Evolutionary conservation across 2,329 filamentous ascomycete species (phyloP).

Genomic region (Aspergillus ruber): DNA sequence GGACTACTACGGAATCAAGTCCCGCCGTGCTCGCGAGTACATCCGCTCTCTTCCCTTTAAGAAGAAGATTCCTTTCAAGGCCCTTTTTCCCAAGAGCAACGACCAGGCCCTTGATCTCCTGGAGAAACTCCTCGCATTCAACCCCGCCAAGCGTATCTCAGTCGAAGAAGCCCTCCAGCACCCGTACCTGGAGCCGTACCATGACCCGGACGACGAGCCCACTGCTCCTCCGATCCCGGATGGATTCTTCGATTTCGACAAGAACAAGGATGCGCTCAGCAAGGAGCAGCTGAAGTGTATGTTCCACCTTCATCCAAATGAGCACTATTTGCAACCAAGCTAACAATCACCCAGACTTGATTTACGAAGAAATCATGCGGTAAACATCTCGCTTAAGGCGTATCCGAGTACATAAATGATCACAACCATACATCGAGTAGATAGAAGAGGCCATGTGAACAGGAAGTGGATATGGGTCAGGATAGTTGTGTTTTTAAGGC

Average conservation of each 20-base stretch:
- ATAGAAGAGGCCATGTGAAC: conserved; percentile 3
- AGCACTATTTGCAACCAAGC: conserved; percentile 12
- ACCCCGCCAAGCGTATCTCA: conserved; percentile 96
- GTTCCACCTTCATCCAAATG: conserved; percentile 11
- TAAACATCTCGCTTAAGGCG: conserved; percentile 25
- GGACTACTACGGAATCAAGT: conserved; percentile 99
- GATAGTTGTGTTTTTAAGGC: background rate
- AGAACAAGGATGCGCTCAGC: conserved; percentile 97
- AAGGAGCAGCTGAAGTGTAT: conserved; percentile 95
- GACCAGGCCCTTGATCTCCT: conserved; percentile 88
- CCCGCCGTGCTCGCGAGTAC: conserved; percentile 91
- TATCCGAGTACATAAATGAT: background rate
- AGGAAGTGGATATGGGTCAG: background rate
- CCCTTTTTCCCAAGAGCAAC: conserved; percentile 98
- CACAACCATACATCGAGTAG: conserved; percentile 1
- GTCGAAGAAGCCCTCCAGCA: conserved; percentile 97
- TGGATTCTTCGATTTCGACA: conserved; percentile 99
- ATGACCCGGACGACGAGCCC: conserved; percentile 97
- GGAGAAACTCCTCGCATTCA: conserved; percentile 94
- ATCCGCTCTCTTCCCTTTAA: conserved; percentile 97
- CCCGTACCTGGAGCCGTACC: conserved; percentile 96
- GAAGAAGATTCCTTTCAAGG: conserved; percentile 98
- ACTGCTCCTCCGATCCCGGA: conserved; percentile 94
- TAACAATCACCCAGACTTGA: conserved; percentile 53
- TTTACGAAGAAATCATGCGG: conserved; percentile 94